Base-by-base conservation (phyloP, 306 rosid species). In the Fagus sylvatica region DNA sequence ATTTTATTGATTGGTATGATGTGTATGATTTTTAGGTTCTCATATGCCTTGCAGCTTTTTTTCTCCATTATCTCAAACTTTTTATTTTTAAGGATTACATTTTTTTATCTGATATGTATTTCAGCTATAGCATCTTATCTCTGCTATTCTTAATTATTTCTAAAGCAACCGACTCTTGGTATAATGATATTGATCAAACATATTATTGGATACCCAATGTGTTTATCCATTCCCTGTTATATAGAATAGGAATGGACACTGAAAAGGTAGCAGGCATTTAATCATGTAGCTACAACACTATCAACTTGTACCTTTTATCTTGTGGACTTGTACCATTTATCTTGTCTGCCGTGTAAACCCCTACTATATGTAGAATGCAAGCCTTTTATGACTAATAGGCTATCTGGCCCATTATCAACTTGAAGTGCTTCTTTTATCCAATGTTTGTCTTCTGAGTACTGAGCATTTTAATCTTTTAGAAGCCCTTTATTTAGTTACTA, bases 11-110 rank as follows among this genome's bases (percentile, higher is more conserved):
- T 30, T 77, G 61, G 53, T 28, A 2, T 6, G 12, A 73, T 78
- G 55, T 69, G 69, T 30, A 37, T n/a, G 46, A 56, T 34, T 41
- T 67, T 77, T 73, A 76, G 71, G 28, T 22, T 22, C 60, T 51
- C 34, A 54, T 22, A 22, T 22, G 28, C 28, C 28, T 22, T 22
- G 28, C 28, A 22, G 28, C 28, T 22, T 22, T 22, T 22, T 22
- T 22, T 22, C 28, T 22, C 28, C 72, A 17, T 71, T 66, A 66
- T 72, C 68, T 11, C 57, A 66, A 15, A 37, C 7, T 11, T 71
- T 37, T 53, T 15, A 64, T 60, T 75, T 70, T 71, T 72, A 56
- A 51, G 65, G 60, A 61, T 37, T 30, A 37, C 48, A 66, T 39
- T 39, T 16, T 66, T 13, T 13, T 6, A 34, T 66, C 41, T 66